phyloP scores from a whole-genome alignment of 2,329 filamentous ascomycete genomes.

The Colletotrichum phormii region DNA sequence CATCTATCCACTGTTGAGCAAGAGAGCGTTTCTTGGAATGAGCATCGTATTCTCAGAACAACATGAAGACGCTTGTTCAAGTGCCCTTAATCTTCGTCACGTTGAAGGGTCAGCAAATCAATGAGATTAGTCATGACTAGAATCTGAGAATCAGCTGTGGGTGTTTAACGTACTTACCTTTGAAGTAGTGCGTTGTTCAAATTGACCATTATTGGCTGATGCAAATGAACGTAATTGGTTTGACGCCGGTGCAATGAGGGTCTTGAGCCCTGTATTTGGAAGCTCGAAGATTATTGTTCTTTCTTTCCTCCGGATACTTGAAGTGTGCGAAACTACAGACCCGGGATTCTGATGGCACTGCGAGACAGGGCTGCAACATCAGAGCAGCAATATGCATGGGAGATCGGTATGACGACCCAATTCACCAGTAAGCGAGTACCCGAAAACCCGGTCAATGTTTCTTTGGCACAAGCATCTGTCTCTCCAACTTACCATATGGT shows the following conservation, averaged over 20 bases:
- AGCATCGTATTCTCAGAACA: neutral
- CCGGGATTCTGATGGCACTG: neutral
- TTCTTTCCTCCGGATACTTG: neutral
- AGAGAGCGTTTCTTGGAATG: neutral
- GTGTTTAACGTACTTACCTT: no score
- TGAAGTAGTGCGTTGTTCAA: no score
- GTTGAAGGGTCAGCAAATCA: neutral
- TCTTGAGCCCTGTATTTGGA: no score
- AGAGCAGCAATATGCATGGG: neutral
- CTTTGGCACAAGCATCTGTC: neutral
- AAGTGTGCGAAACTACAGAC: neutral
- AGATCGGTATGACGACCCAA: neutral
- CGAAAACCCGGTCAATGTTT: conserved; percentile 1
- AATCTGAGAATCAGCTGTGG: no score
- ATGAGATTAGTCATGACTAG: neutral
- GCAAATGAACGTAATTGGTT: no score
- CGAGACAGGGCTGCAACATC: neutral
- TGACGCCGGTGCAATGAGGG: no score
- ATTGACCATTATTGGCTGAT: no score
- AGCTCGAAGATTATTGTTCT: neutral
- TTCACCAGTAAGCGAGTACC: neutral
- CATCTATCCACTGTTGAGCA: neutral
- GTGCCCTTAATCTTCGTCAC: neutral
- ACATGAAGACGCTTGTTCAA: neutral
- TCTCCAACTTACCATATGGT: neutral